A percentile compares a stretch with the other conserved stretches of the same genome.
phyloP scores from a whole-genome alignment of 2,329 filamentous ascomycete genomes.

The Arthroderma sp. region DNA sequence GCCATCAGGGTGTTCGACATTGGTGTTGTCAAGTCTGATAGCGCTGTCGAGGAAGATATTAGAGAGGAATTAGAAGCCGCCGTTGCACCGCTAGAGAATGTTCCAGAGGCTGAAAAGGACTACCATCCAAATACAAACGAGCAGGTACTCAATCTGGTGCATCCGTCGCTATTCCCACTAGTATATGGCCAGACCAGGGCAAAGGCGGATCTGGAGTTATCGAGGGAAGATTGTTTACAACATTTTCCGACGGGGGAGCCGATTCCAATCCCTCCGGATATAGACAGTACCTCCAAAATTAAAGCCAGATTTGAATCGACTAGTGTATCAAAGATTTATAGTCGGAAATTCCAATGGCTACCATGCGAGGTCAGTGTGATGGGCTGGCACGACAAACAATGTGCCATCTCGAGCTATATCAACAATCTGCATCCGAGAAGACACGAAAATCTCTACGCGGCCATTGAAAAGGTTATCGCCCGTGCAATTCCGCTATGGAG shows the following conservation, averaged over 20 bases:
- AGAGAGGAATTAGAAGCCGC: slow-evolving; percentile 29
- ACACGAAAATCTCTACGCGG: slow-evolving; percentile 21
- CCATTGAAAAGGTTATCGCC: slow-evolving; percentile 26
- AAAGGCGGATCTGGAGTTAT: slow-evolving; percentile 4
- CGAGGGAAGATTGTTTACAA: not conserved
- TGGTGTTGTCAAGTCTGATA: slow-evolving; percentile 39
- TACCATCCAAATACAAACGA: slow-evolving; percentile 46
- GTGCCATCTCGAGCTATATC: slow-evolving; percentile 28
- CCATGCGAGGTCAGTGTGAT: slow-evolving; percentile 25
- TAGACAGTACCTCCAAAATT: not conserved
- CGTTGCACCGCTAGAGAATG: slow-evolving; percentile 37
- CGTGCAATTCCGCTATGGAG: slow-evolving; percentile 37
- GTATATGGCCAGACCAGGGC: slow-evolving; percentile 6
- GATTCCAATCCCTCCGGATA: slow-evolving; percentile 1
- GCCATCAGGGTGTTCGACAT: slow-evolving; percentile 33
- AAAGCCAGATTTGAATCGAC: not conserved
- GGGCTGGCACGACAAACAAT: slow-evolving; percentile 5
- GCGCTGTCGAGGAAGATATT: slow-evolving; percentile 24
- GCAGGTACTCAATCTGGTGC: slow-evolving; percentile 47
- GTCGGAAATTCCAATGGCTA: slow-evolving; percentile 35
- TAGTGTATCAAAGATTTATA: slow-evolving; percentile 9
- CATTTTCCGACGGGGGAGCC: slow-evolving; percentile 5
- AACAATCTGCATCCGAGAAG: slow-evolving; percentile 31
- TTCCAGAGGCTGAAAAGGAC: slow-evolving; percentile 40
- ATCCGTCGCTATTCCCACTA: slow-evolving; percentile 37